These are phyloP conservation scores for Hordeum vulgare DNA, from an alignment of 176 grass and related monocot genomes.

Conservation along the genomic window MorexV3_pseudomolecules_assembly NC_058524.1:246359112-246359611, in stretches of 20 bases:
- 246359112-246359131: neutral
- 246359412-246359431: slow-evolving; percentile 79
- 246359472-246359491: neutral
- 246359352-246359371: slow-evolving; percentile 80
- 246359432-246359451: slow-evolving; percentile 70
- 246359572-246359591: too few species aligned
- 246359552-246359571: too few species aligned
- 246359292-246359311: neutral
- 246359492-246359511: neutral
- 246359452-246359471: neutral
- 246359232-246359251: neutral
- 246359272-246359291: neutral
- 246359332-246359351: slow-evolving; percentile 94
- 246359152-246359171: slow-evolving; percentile 8
- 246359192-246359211: neutral
- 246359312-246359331: slow-evolving; percentile 51
- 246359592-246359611: too few species aligned
- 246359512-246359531: too few species aligned
- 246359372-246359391: slow-evolving; percentile 90
- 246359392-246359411: slow-evolving; percentile 80
- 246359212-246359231: neutral
- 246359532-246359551: too few species aligned
- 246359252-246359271: neutral
- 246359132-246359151: neutral
- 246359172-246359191: neutral